Conservation (phyloP, 2,329 filamentous ascomycete species). For the Escovopsis sp. region DNA sequence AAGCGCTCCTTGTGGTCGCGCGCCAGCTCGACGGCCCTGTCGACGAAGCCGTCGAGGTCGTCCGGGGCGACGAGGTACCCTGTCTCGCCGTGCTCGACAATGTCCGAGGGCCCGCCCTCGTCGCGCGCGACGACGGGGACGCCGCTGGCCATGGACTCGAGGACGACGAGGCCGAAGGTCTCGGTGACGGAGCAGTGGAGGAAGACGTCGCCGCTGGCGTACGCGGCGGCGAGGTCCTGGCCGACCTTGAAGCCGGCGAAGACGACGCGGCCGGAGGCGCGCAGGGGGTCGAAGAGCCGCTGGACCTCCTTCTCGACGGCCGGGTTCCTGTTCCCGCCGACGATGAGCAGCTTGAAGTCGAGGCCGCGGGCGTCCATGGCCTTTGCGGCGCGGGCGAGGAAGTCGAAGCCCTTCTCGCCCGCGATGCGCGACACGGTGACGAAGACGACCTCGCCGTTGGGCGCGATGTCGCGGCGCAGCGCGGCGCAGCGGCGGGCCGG, state of each 20-base stretch:
- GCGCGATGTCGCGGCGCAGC: slow-evolving; percentile 40
- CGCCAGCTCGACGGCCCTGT: slow-evolving; percentile 34
- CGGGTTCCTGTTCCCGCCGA: slow-evolving; percentile 52
- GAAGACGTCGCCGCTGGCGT: slow-evolving; percentile 55
- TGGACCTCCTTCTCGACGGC: slow-evolving; percentile 47
- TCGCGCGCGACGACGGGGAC: slow-evolving; percentile 55
- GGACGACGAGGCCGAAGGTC: slow-evolving; percentile 56
- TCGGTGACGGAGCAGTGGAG: slow-evolving; percentile 58
- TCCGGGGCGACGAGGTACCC: slow-evolving; percentile 46
- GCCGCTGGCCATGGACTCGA: slow-evolving; percentile 58
- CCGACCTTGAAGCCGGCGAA: slow-evolving; percentile 54
- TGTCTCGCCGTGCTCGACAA: slow-evolving; percentile 42
- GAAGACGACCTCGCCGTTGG: slow-evolving; percentile 48
- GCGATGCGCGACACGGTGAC: slow-evolving; percentile 53
- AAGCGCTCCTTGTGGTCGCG: slow-evolving; percentile 28
- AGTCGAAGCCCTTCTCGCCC: slow-evolving; percentile 57
- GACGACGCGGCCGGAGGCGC: slow-evolving; percentile 36
- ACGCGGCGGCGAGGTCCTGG: slow-evolving; percentile 46
- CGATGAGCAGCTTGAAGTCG: slow-evolving; percentile 49
- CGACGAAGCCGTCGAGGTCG: slow-evolving; percentile 45
- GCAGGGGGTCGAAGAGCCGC: slow-evolving; percentile 39
- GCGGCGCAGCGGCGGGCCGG: slow-evolving; percentile 35
- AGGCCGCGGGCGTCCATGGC: slow-evolving; percentile 40
- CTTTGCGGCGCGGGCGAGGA: slow-evolving; percentile 41
- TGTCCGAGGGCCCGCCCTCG: slow-evolving; percentile 55